Base-by-base conservation (phyloP, 495 filamentous ascomycete genomes). In the Wilcoxina mikolae region DNA sequence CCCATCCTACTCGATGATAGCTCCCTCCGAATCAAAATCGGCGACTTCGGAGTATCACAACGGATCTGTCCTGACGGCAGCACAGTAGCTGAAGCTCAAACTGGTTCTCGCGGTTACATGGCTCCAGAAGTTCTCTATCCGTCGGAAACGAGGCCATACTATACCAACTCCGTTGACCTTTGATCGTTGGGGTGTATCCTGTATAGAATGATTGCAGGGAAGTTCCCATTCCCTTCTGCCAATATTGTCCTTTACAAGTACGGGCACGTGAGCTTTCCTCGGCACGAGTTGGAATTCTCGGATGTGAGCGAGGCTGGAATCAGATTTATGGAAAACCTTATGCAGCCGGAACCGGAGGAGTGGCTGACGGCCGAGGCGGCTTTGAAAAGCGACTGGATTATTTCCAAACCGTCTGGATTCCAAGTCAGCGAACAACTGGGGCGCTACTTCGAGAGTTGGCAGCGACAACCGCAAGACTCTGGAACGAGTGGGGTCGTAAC, bases 11-110 rank as follows among this genome's bases (percentile, higher is more conserved):
- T 22, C 7, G 46, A 57, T 12, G 61, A 45, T 45, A 9, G 7
- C 5, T 17, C 67, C 10, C n/a, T 51, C 23, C 66, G 66, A 62
- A 60, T 70, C 10, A 72, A 70, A 44, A 67, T 72, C 35, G 68
- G 61, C 4, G 70, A 71, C 54, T 70, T 72, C 53, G 69, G 68
- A 4, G 60, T 69, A 52, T 59, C 57, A 20, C 68, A 70, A 50
- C 58, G 64, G 7, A n/a, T n/a, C n/a, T n/a, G n/a, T n/a, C n/a
- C n/a, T n/a, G n/a, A n/a, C n/a, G n/a, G n/a, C 46, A 60, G 1
- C 55, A 58, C 45, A 51, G 27, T n/a, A 65, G 52, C 1, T 51
- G 26, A 4, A 26, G 69, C 68, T 0, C 56, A 57, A 15, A 61
- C 61, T 12, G 61, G 62, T 5, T 67, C 60, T 7, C 33, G 44